Base-by-base conservation (phyloP, 495 filamentous ascomycete genomes). In the Patellaria atrata region DNA sequence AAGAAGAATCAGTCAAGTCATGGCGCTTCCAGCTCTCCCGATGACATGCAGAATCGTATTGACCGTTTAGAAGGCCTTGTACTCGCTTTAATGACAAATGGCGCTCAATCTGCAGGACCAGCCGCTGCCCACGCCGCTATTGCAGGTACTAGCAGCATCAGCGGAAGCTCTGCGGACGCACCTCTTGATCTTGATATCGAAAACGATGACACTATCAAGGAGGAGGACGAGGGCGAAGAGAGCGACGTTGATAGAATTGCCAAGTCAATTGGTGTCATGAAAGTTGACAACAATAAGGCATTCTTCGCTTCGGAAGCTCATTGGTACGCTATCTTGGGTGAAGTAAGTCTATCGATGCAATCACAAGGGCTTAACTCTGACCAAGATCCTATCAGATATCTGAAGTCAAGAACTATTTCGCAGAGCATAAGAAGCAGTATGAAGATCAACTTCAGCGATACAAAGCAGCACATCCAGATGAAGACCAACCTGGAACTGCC, bases 11-110 rank as follows among this genome's bases (percentile, higher is more conserved):
- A 75, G 49, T 58, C 68, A 36, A 70, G 71, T 38, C 59, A 65
- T 36, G 56, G 60, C 43, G 61, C 71, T 51, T 60, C 64, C 45
- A 61, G 69, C 34, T 65, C 79, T 30, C 73, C 89, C 18, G 87
- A 93, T 68, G 89, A 94, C 56, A 99, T 99, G 89, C 89, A 99
- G 60, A 91, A 86, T 51, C 79, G 89, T 53, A 99, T 99, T 58
- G 84, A 99, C 61, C 77, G 89, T 45, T 60, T 99, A 45, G 89
- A 99, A 69, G 80, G 86, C 33, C 62, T 99, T 51, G 89, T 99
- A 34, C 57, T 99, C 33, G 91, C 83, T 2, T 62, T 99, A 57
- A 96, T 99, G 89, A 87, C 85, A 44, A 86, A 85, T 57, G 85
- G 83, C 30, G 30, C 45, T 11, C 43, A 51, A 6, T 65, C 73